Conservation (phyloP, 305 asterid genomes). For the Solanum hybrid region DNA sequence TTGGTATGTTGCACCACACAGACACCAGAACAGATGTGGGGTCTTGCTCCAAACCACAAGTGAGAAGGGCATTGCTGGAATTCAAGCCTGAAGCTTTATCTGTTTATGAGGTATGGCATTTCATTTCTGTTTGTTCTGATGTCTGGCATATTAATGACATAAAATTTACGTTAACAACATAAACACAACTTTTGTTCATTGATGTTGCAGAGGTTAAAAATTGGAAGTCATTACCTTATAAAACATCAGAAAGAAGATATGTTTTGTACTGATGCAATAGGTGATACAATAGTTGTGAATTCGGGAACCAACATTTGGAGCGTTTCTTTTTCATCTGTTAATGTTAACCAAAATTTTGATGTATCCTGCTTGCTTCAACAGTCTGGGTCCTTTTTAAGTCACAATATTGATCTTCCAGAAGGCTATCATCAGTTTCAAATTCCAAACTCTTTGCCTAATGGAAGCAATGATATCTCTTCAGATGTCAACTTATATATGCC, state of each 20-base stretch:
- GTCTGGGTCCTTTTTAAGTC: conserved; percentile 11
- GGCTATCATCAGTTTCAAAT: conserved; percentile 18
- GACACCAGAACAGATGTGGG: conserved; percentile 17
- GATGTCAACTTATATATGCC: conserved; percentile 43
- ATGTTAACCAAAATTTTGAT: conserved; percentile 32
- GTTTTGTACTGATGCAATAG: conserved; percentile 22
- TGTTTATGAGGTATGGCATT: conserved; percentile 44
- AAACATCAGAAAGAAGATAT: conserved; percentile 38
- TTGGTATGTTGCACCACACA: conserved; percentile 39
- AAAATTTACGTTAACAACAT: background rate
- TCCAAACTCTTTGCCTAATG: conserved; percentile 16
- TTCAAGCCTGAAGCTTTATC: conserved; percentile 42
- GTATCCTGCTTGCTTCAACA: conserved; percentile 10
- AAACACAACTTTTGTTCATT: background rate
- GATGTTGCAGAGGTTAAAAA: conserved; percentile 53
- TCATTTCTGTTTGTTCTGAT: background rate
- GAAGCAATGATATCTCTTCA: conserved; percentile 23
- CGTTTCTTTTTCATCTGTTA: conserved; percentile 36
- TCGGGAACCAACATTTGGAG: conserved; percentile 43
- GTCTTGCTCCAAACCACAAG: conserved; percentile 33
- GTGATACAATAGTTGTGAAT: conserved; percentile 34
- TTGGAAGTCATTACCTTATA: conserved; percentile 55
- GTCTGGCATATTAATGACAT: background rate
- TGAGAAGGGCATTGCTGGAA: conserved; percentile 52
- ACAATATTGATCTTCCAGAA: conserved; percentile 19